Percentiles rank a stretch among this genome's conserved stretches.
phyloP scores from a whole-genome alignment of 2,329 filamentous ascomycete species.

The Penicillium sp. region DNA sequence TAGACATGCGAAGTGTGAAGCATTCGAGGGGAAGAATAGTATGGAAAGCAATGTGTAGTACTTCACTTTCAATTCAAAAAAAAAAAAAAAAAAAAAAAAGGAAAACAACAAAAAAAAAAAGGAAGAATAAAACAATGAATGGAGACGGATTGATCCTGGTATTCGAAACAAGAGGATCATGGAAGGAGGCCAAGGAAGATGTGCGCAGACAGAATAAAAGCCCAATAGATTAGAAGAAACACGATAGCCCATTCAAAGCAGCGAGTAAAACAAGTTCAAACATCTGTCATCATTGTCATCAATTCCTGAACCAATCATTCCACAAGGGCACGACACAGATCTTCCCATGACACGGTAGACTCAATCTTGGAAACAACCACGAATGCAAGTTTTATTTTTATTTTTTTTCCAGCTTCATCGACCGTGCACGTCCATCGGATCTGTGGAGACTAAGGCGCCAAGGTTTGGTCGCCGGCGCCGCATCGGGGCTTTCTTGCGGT shows the following conservation, averaged over 20 bases:
- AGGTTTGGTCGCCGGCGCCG: constrained; percentile 36
- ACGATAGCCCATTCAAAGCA: constrained; percentile 6
- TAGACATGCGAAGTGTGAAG: background rate
- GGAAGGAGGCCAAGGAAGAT: background rate
- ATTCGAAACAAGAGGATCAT: background rate
- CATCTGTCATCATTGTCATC: constrained; percentile 9
- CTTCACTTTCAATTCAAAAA: background rate
- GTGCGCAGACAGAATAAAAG: background rate
- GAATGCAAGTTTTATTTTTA: background rate
- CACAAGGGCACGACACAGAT: constrained; percentile 4
- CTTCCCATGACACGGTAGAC: background rate
- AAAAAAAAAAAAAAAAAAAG: background rate
- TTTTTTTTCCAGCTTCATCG: background rate
- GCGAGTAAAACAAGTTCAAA: constrained; percentile 4
- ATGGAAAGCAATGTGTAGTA: background rate
- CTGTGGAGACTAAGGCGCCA: constrained; percentile 17
- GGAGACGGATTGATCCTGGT: background rate
- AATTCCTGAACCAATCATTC: constrained; percentile 10
- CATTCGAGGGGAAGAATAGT: background rate
- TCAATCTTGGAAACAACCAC: background rate
- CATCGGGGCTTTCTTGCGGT: constrained; percentile 44
- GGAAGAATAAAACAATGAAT: background rate
- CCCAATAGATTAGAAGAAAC: constrained; percentile 9
- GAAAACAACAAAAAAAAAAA: background rate
- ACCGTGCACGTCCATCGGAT: constrained; percentile 37